phyloP scores from a whole-genome alignment of 83 land plant species.

The Thuja plicata region DNA sequence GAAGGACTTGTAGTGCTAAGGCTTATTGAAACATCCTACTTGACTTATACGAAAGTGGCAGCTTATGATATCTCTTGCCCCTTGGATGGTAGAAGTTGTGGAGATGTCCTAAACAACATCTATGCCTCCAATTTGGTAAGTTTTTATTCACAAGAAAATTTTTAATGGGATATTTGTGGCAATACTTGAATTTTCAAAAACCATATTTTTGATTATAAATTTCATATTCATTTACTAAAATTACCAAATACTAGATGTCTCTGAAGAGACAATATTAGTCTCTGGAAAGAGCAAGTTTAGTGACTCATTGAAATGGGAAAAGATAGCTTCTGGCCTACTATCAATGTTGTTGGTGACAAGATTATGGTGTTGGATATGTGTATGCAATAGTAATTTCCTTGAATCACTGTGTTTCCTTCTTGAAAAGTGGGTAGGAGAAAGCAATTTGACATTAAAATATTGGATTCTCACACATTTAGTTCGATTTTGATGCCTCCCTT shows the following conservation, averaged over 20 bases:
- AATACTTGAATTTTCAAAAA: background rate
- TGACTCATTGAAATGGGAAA: too few relatives aligned
- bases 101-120: constrained; percentile 55
- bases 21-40: constrained; percentile 47
- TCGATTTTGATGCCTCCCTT: too few relatives aligned
- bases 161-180: background rate
- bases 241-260: background rate
- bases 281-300: background rate
- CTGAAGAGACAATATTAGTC: too few relatives aligned
- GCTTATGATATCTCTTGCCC: constrained; percentile 56
- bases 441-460: too few relatives aligned
- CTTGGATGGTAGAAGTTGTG: constrained; percentile 39
- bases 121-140: constrained; percentile 54
- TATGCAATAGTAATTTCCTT: too few relatives aligned
- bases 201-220: background rate
- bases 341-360: too few relatives aligned
- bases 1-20: constrained; percentile 49
- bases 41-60: constrained; percentile 52
- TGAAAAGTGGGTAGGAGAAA: too few relatives aligned
- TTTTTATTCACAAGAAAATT: constrained; percentile 4
- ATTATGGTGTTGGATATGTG: too few relatives aligned
- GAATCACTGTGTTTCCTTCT: too few relatives aligned
- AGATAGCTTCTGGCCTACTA: too few relatives aligned
- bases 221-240: background rate
- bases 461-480: too few relatives aligned